Evolutionary conservation across 208 protist species (phyloP).

Genomic region (Trypanosoma boissoni): DNA sequence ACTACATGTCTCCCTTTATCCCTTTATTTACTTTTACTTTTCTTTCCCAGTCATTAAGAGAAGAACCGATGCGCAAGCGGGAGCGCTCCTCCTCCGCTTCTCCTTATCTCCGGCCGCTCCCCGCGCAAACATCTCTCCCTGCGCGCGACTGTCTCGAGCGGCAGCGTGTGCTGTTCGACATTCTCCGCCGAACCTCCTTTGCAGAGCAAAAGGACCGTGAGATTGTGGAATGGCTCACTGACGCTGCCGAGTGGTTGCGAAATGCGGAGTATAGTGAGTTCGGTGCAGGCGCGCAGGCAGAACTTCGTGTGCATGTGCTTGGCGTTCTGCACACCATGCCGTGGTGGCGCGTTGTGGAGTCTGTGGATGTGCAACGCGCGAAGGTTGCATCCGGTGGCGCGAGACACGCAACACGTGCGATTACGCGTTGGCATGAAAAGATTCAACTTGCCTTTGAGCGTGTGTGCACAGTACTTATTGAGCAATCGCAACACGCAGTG

Average conservation of each 20-base stretch:
- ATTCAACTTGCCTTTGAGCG: conserved; percentile 75
- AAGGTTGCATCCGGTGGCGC: neutral
- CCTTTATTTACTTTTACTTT: neutral
- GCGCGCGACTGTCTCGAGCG: neutral
- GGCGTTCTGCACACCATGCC: conserved; percentile 77
- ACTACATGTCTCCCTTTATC: neutral
- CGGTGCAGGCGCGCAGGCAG: conserved; percentile 16
- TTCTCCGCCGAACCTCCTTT: conserved; percentile 64
- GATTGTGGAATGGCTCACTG: conserved; percentile 61
- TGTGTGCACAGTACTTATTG: conserved; percentile 61
- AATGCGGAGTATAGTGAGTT: neutral
- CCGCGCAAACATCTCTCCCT: neutral
- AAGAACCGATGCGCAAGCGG: conserved; percentile 17
- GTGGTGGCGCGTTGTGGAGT: conserved; percentile 78
- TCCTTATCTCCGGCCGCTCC: neutral
- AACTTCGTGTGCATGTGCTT: conserved; percentile 66
- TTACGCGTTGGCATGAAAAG: conserved; percentile 61
- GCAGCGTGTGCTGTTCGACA: conserved; percentile 55
- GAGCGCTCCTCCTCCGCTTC: conserved; percentile 16
- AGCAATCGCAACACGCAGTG: conserved; percentile 59
- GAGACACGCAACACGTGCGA: conserved; percentile 11
- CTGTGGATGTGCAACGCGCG: conserved; percentile 18
- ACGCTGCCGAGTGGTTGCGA: conserved; percentile 46
- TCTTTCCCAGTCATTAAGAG: too few species aligned
- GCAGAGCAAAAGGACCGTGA: conserved; percentile 73